Percentiles rank a stretch among this genome's conserved stretches.
phyloP scores from a whole-genome alignment of 768 basidiomycete genomes.

The Suillus discolor region DNA sequence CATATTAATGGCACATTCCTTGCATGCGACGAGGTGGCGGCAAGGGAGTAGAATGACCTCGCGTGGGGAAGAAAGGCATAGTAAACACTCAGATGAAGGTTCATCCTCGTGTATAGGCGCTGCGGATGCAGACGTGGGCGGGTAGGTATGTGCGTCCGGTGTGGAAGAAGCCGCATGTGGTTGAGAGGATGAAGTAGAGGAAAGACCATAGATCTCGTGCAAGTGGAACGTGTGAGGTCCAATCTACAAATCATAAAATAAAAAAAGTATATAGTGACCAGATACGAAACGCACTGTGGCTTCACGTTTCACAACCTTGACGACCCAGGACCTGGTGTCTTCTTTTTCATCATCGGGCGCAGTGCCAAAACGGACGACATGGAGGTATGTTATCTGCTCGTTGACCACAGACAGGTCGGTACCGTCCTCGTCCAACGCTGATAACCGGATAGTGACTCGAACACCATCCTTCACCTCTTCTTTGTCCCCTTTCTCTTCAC shows the following conservation, averaged over 20 bases:
- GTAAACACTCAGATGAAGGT: slow-evolving; percentile 85
- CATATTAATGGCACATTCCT: slow-evolving; percentile 96
- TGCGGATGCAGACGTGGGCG: slow-evolving; percentile 37
- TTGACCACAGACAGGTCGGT: slow-evolving; percentile 69
- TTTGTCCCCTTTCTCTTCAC: slow-evolving; percentile 46
- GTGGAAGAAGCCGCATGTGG: slow-evolving; percentile 43
- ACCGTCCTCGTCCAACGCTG: slow-evolving; percentile 79
- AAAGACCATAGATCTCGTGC: slow-evolving; percentile 93
- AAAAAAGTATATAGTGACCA: slow-evolving; percentile 7
- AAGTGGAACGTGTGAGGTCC: slow-evolving; percentile 93
- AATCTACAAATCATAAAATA: slow-evolving; percentile 54
- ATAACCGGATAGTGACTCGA: slow-evolving; percentile 75
- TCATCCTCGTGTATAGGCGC: slow-evolving; percentile 55
- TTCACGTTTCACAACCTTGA: slow-evolving; percentile 91
- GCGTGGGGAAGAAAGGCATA: slow-evolving; percentile 85
- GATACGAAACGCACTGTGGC: slow-evolving; percentile 57
- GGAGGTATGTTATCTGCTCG: slow-evolving; percentile 88
- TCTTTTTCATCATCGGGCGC: slow-evolving; percentile 43
- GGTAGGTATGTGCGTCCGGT: slow-evolving; percentile 46
- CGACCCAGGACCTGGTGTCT: slow-evolving; percentile 82
- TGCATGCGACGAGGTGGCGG: slow-evolving; percentile 92
- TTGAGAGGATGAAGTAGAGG: slow-evolving; percentile 42
- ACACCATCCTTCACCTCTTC: slow-evolving; percentile 65
- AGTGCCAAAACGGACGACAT: slow-evolving; percentile 72
- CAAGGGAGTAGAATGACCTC: slow-evolving; percentile 95